Percentiles rank a stretch among this genome's conserved stretches.
These are phyloP conservation scores for Suillus paluster DNA, from an alignment of 768 basidiomycete species.

Conservation along the genomic window DNA sequence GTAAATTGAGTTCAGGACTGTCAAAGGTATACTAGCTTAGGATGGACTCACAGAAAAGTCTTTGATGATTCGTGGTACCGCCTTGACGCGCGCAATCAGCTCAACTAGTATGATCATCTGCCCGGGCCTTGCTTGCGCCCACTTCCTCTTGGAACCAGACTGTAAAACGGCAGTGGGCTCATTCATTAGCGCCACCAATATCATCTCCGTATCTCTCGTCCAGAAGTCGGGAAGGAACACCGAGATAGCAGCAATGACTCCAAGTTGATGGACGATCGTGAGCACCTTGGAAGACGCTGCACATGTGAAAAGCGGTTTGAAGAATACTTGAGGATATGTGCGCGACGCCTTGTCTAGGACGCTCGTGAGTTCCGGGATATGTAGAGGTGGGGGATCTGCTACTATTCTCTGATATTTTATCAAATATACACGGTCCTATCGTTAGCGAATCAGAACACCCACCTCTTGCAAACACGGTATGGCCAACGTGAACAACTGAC, in stretches of 20 bases:
- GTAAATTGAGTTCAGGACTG: background rate
- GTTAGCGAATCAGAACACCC: slow-evolving; percentile 21
- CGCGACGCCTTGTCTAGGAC: slow-evolving; percentile 57
- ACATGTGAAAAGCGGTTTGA: slow-evolving; percentile 71
- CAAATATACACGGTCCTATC: slow-evolving; percentile 1
- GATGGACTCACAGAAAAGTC: slow-evolving; percentile 36
- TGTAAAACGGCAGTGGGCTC: slow-evolving; percentile 33
- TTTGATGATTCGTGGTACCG: slow-evolving; percentile 47
- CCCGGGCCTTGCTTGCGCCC: slow-evolving; percentile 60
- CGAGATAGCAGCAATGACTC: slow-evolving; percentile 53
- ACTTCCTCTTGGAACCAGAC: slow-evolving; percentile 27
- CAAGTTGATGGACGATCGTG: slow-evolving; percentile 62
- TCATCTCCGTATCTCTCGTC: slow-evolving; percentile 74
- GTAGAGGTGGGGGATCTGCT: slow-evolving; percentile 54
- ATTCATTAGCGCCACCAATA: slow-evolving; percentile 69
- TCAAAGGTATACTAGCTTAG: background rate
- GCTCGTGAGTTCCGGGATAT: slow-evolving; percentile 48
- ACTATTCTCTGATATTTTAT: slow-evolving; percentile 50
- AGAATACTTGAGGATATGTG: slow-evolving; percentile 64
- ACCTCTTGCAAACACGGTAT: slow-evolving; percentile 58
- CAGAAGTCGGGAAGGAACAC: slow-evolving; percentile 66
- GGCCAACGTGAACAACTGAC: slow-evolving; percentile 41
- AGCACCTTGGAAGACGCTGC: slow-evolving; percentile 67
- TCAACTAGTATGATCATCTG: slow-evolving; percentile 67
- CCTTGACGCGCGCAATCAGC: slow-evolving; percentile 56